Base-by-base conservation (phyloP, 2,329 filamentous ascomycete species). In the Thelonectria discophora region DNA sequence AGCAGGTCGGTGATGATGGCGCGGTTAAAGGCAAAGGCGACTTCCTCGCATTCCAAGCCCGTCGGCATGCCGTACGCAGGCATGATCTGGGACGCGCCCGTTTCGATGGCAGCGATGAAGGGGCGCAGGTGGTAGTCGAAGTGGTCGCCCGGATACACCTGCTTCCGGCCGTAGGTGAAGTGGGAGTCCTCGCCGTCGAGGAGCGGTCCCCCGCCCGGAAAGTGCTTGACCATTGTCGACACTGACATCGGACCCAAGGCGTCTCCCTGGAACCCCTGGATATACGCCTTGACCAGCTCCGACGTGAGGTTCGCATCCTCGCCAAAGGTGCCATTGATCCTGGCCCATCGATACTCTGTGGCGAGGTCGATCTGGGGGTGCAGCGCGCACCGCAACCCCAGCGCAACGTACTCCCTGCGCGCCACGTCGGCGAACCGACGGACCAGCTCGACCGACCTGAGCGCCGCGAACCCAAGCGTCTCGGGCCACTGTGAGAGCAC, bases 1-100 rank as follows among this genome's bases (percentile, higher is more conserved):
- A 85, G 72, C 0, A 86, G 77, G 32, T 78, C 80, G 0, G 82
- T 85, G 48, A 85, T 76, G 34, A 85, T 79, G 2, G 72, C 76
- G 62, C 81, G 82, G 73, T 85, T 84, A 72, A 85, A 84, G 0
- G 78, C 77, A 65, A 84, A 83, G 0, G 78, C 82, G 8, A 84
- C 80, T 12, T 79, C 69, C 66, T 82, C 80, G 54, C 78, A 82
- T 21, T 80, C 69, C 1, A 79, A 80, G 2, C 78, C 80, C 17
- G 84, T 77, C 55, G 50, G 2, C 6, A 79, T 73, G 2, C 78
- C 80, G 64, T 82, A 82, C 66, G 80, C 80, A 0, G 80, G 80
- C 81, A 84, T 82, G 32, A 84, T 82, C 63, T 83, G 81, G 4
- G 79, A 67, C 0, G 80, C 76, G 32, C 81, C 80, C 2, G 79